A percentile compares a stretch with the other conserved stretches of the same genome.
These are phyloP conservation scores for Galerina marginata DNA, from an alignment of 768 basidiomycete genomes.

Conservation along the genomic window DNA sequence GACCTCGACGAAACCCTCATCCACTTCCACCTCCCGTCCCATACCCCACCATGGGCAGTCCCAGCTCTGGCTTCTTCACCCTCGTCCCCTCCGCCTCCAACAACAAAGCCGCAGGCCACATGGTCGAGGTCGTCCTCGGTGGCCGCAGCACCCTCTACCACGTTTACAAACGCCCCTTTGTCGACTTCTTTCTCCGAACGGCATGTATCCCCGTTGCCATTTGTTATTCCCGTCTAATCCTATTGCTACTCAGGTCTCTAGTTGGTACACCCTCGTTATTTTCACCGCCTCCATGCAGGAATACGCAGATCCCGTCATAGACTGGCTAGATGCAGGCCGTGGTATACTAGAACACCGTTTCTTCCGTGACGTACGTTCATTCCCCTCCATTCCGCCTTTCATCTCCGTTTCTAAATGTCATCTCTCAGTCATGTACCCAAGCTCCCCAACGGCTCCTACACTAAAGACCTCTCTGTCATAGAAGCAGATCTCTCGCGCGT, in stretches of 20 bases:
- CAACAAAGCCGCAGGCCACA: conserved; percentile 76
- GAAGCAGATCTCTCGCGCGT: conserved; percentile 92
- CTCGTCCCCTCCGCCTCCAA: conserved; percentile 52
- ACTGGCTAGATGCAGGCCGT: conserved; percentile 96
- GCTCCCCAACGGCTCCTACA: conserved; percentile 92
- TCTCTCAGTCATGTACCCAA: conserved; percentile 83
- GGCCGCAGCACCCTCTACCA: conserved; percentile 93
- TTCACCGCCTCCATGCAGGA: conserved; percentile 99
- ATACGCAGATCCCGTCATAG: conserved; percentile 99
- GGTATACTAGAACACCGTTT: conserved; percentile 88
- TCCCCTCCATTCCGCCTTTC: conserved; percentile 1
- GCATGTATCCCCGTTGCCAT: conserved; percentile 24
- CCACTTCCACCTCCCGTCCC: conserved; percentile 93
- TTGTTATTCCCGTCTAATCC: conserved; percentile 9
- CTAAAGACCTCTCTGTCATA: conserved; percentile 88
- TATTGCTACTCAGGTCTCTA: conserved; percentile 71
- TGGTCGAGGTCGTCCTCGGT: conserved; percentile 90
- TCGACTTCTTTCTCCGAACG: conserved; percentile 63
- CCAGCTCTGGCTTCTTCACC: conserved; percentile 68
- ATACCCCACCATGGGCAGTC: conserved; percentile 46
- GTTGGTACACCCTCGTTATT: conserved; percentile 98
- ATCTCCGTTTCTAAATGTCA: conserved; percentile 11
- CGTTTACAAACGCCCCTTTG: conserved; percentile 98
- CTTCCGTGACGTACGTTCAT: conserved; percentile 82
- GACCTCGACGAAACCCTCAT: conserved; percentile 99